These are phyloP conservation scores for Chlamydomonas urium DNA, from an alignment of 139 green algal species.

Conservation along the genomic window DNA sequence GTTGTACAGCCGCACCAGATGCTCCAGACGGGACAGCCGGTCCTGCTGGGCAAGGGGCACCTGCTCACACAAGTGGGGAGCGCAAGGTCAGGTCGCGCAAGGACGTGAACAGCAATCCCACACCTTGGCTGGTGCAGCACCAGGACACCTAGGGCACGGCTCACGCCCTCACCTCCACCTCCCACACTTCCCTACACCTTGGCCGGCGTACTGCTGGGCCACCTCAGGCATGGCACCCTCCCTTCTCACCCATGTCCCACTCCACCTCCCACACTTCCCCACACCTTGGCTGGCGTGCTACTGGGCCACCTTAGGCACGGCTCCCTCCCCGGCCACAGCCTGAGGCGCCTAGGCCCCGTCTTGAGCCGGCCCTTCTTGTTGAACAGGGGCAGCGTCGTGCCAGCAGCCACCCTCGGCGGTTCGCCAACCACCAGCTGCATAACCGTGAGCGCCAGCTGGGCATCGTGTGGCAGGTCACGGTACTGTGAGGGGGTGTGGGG, in stretches of 20 bases:
- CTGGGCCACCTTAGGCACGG: constrained; percentile 50
- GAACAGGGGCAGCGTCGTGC: constrained; percentile 73
- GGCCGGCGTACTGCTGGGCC: too few species aligned
- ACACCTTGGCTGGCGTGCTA: constrained; percentile 70
- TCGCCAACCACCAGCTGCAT: constrained; percentile 29
- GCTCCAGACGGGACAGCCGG: constrained; percentile 59
- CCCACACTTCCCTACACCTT: neutral
- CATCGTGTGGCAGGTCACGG: constrained; percentile 70
- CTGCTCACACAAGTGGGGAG: neutral
- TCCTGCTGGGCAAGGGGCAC: constrained; percentile 49
- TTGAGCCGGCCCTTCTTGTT: constrained; percentile 83
- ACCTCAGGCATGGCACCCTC: too few species aligned
- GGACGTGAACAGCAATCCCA: too few species aligned
- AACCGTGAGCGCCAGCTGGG: constrained; percentile 69
- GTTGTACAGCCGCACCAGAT: constrained; percentile 66
- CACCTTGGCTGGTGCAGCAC: too few species aligned
- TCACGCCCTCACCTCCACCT: neutral
- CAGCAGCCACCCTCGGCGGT: constrained; percentile 44
- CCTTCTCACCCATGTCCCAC: constrained; percentile 1
- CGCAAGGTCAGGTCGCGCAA: too few species aligned
- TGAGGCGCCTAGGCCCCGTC: constrained; percentile 63
- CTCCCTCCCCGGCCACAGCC: constrained; percentile 47
- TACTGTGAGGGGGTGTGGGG: constrained; percentile 70
- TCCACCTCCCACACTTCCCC: neutral
- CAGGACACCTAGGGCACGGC: too few species aligned